Evolutionary conservation across 2,329 filamentous ascomycete species (phyloP), one percentile per base, ranked within the genome.

Genomic region (Trichoderma hamatum): DNA sequence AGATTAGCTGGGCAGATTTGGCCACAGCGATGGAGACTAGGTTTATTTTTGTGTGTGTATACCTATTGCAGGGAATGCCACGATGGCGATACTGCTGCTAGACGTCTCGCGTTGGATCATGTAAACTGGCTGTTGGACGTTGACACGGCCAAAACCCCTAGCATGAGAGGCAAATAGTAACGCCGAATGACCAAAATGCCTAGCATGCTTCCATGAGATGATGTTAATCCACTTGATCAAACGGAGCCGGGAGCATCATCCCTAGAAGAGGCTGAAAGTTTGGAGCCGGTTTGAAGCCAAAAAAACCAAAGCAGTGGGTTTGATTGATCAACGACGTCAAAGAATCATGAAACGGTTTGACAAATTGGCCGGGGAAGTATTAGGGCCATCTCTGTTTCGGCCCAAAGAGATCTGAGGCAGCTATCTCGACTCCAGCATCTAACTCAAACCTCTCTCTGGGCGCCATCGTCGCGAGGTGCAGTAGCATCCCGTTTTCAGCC

Each of bases 401-500:
- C 63, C 63, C 54, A 58, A 16, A 49, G 52, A 58, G 52, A 67
- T 67, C 63, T 54, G 63, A 59, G 49, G 49, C 61, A 64, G 49
- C 49, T 54, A 54, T 54, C 54, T 59, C 36, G 54, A 59, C 63
- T 67, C 63, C 54, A 67, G 63, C 54, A 51, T 58, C 43, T 51
- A 67, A 56, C 39, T 51, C 63, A 67, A 58, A 67, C 63, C n/a
- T 59, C 39, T 51, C 34, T 43, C 34, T 26, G 56, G 56, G 13
- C 34, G 32, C 34, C 56, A 59, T 49, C 39, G 63, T 67, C 63
- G 52, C 52, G 52, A 67, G 63, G 54, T 67, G 63, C 63, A 67
- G 63, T 67, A 67, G 63, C 63, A 67, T 67, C 63, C 63, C 63
- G 63, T 67, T 32, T 34, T 67, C 63, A 67, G 63, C 63, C 63